Evolutionary conservation across 2,329 filamentous ascomycete species (phyloP), one percentile per base, ranked within the genome.

Genomic region (Grosmannia serpens): DNA sequence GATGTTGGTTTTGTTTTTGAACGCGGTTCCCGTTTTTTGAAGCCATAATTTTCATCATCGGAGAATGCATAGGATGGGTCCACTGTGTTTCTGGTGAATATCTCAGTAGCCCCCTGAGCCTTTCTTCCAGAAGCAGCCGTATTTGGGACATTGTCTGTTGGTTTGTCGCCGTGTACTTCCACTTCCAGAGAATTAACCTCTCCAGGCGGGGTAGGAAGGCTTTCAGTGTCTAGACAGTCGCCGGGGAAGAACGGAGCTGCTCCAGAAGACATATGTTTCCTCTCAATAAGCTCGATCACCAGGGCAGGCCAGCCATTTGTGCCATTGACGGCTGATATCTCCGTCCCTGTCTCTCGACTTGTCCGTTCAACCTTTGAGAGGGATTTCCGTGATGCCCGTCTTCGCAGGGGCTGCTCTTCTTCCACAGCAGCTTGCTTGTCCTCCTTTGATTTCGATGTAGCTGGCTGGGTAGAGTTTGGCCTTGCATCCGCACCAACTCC

Each of bases 61-160:
- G 71, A 74, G 58, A 73, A 73, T 15, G 60, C 64, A 55, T 67
- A 68, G 24, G 61, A 58, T 4, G 65, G 60, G 44, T 69, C 67
- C 5, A 67, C 15, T 8, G 55, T 15, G 44, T 69, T 68, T 29
- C 64, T 61, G 4, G 52, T 22, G 24, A 58, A 63, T 6, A 51
- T 50, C 10, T 61, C 56, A 0, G 29, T 22, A 15, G 24, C 17
- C 26, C 24, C 27, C 7, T 11, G 6, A 11, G n/a, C 27, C 33
- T 53, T 51, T 55, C 27, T 47, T 41, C 10, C 44, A 29, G 24
- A 3, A 9, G n/a, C 24, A 9, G 8, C 27, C n/a, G 4, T 27
- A 3, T 46, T 10, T 24, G 38, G 3, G 11, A 9, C 26, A 13
- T 7, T 33, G 8, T 31, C 29, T 35, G 41, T 17, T 20, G 41